These are phyloP conservation scores for Syzygium grande DNA, from an alignment of 345 rosid species.

Conservation along the genomic window DNA sequence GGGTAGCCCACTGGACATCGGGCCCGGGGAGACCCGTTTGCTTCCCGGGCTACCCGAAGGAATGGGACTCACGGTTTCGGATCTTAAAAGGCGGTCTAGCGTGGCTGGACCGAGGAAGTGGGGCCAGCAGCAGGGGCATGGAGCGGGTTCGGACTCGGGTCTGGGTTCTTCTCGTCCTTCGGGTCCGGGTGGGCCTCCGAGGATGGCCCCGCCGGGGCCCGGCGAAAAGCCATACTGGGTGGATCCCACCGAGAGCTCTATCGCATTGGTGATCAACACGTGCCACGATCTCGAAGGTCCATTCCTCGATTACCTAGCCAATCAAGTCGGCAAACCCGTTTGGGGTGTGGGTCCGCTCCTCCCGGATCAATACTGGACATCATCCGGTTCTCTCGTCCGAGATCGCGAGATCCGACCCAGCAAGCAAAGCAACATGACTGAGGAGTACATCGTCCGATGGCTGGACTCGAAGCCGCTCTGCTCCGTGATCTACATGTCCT, in stretches of 20 bases:
- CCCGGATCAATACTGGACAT: conserved; percentile 19
- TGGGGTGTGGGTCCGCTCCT: conserved; percentile 35
- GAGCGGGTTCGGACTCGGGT: background rate
- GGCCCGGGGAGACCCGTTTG: conserved; percentile 21
- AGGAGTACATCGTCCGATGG: conserved; percentile 17
- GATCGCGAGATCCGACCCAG: conserved; percentile 7
- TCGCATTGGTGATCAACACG: conserved; percentile 29
- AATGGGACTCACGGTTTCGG: conserved; percentile 28
- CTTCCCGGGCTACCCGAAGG: conserved; percentile 32
- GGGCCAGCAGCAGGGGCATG: conserved; percentile 3
- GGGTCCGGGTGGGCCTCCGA: background rate
- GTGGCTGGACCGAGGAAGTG: background rate
- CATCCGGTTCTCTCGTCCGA: conserved; percentile 3
- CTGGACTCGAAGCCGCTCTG: conserved; percentile 12
- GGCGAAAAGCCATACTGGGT: conserved; percentile 37
- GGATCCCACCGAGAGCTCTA: conserved; percentile 10
- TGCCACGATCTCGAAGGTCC: conserved; percentile 35
- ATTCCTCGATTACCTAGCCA: conserved; percentile 21
- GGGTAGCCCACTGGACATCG: conserved; percentile 12
- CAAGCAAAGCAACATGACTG: conserved; percentile 6
- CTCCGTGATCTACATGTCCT: conserved; percentile 19
- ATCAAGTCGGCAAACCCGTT: conserved; percentile 11
- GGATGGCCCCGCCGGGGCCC: conserved; percentile 17
- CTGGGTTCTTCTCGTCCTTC: background rate
- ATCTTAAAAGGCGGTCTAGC: conserved; percentile 16